phyloP scores from a whole-genome alignment of 305 asterid genomes.

The Fraxinus dipetala region DNA sequence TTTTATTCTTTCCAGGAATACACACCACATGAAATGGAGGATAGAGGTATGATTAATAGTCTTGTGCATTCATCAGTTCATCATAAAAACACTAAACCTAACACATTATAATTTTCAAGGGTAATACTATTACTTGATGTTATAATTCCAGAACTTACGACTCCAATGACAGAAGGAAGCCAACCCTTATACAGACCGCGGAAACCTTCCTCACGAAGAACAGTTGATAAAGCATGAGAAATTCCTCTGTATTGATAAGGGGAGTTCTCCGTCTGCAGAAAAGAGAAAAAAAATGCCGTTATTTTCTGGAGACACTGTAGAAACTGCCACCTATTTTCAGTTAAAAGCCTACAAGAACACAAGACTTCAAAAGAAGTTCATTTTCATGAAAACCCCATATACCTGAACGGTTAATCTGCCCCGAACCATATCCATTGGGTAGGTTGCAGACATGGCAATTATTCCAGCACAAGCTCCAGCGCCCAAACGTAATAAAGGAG shows the following conservation, averaged over 20 bases:
- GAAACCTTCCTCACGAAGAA: slow-evolving; percentile 92
- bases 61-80: slow-evolving; percentile 10
- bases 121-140: slow-evolving; percentile 8
- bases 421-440: slow-evolving; percentile 99
- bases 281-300: slow-evolving; percentile 17
- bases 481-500: slow-evolving; percentile 89
- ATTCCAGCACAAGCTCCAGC: slow-evolving; percentile 99
- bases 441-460: slow-evolving; percentile 98
- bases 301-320: background rate
- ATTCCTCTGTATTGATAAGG: slow-evolving; percentile 88
- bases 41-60: background rate
- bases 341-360: background rate
- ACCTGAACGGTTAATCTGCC: slow-evolving; percentile 97
- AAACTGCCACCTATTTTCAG: background rate
- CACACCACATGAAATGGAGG: background rate
- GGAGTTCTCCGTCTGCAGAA: slow-evolving; percentile 71
- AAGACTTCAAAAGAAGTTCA: slow-evolving; percentile 4
- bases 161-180: slow-evolving; percentile 98
- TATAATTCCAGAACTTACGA: slow-evolving; percentile 52
- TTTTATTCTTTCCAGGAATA: background rate
- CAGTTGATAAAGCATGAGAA: slow-evolving; percentile 81
- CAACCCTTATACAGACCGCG: slow-evolving; percentile 94
- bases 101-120: background rate
- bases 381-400: slow-evolving; percentile 20
- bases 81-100: slow-evolving; percentile 8